Evolutionary conservation across 352 stramenopile genomes (phyloP), one percentile per base, ranked within the genome.

Genomic region (Paralagenidium karlingii): DNA sequence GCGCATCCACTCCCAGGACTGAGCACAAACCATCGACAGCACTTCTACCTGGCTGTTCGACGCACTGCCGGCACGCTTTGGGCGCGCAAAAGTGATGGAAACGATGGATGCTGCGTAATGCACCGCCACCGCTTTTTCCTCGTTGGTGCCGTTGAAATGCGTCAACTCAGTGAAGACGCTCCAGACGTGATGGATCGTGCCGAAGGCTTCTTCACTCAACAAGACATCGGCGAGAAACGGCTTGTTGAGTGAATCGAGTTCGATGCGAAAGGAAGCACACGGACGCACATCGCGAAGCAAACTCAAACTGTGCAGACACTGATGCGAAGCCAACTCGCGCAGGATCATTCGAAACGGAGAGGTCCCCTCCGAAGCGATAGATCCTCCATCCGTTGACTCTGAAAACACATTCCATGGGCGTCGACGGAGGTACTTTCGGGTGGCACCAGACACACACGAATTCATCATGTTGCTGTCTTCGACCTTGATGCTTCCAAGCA

Each of bases 341-440:
- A 68, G 12, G 5, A 68, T 20, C 6, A 68, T 37, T 9, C 47
- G 40, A 33, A 75, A 75, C 10, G 59, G 59, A 0, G 63, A 68
- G 9, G 33, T n/a, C n/a, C n/a, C n/a, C n/a, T n/a, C n/a, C n/a
- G n/a, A n/a, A n/a, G n/a, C n/a, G n/a, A n/a, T n/a, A n/a, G n/a
- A n/a, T n/a, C n/a, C n/a, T n/a, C n/a, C 18, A 2, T 33, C 32
- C 13, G 44, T 34, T 19, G 24, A 22, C 7, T 11, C n/a, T n/a
- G 25, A 20, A 20, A 49, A 49, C 8, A 44, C 34, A n/a, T 38
- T 38, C 43, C 43, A 49, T 12, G 21, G 24, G 12, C 25, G 29
- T 9, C 34, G 25, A 9, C 49, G 34, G 7, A 34, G 12, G 32
- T 21, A 18, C 16, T 24, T 32, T 2, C 25, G 24, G 22, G 26